Evolutionary conservation across 257 asterid genomes (phyloP).

Genomic region (Orobanche coerulescens): DNA sequence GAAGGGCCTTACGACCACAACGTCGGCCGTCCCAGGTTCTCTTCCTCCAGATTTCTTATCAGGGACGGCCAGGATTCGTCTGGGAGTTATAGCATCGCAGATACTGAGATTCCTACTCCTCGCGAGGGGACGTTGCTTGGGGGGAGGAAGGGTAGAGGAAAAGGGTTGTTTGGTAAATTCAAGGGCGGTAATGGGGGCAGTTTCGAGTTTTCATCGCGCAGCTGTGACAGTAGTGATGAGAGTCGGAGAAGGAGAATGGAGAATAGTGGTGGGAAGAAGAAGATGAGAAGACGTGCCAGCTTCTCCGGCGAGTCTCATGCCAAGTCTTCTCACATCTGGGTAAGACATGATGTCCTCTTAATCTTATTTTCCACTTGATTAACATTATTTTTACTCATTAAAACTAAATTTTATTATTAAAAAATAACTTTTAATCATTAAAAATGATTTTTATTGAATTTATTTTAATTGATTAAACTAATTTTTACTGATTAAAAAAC

Average conservation of each 20-base stretch:
- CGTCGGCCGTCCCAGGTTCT: conserved; percentile 33
- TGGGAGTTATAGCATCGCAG: conserved; percentile 4
- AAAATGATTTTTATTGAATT: too few species aligned
- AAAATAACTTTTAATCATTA: too few species aligned
- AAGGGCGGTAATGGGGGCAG: conserved; percentile 28
- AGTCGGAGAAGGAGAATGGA: background rate
- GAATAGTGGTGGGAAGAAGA: background rate
- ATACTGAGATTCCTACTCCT: conserved; percentile 24
- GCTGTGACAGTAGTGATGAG: conserved; percentile 23
- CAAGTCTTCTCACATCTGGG: conserved; percentile 58
- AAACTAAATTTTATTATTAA: too few species aligned
- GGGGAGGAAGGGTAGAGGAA: conserved; percentile 15
- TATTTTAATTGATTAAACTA: too few species aligned
- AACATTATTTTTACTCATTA: background rate
- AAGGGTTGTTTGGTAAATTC: conserved; percentile 28
- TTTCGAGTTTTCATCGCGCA: conserved; percentile 38
- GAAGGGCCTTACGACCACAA: conserved; percentile 29
- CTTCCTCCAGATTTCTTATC: conserved; percentile 43
- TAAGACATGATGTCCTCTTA: conserved; percentile 2
- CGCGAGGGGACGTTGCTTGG: conserved; percentile 18
- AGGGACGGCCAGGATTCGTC: conserved; percentile 30
- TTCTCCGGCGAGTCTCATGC: conserved; percentile 29
- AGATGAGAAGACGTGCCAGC: conserved; percentile 46
- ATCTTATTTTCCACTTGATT: background rate
- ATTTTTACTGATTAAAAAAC: too few species aligned